Evolutionary conservation across 306 rosid species (phyloP).

Genomic region (Cucurbita ficifolia): DNA sequence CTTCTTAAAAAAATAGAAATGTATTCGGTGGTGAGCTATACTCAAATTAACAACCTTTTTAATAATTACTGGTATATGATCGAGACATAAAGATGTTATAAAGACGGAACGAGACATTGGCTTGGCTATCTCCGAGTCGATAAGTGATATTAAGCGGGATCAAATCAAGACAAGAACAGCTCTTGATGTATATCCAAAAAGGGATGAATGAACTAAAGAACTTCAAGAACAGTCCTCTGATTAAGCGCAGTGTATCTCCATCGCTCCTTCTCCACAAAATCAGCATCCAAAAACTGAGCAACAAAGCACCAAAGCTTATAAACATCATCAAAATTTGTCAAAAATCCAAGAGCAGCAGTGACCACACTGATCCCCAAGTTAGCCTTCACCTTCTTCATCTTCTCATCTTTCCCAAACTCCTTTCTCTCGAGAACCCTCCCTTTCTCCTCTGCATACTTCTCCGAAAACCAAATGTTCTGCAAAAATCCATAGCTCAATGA

Average conservation of each 20-base stretch:
- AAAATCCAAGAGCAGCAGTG: slow-evolving; percentile 75
- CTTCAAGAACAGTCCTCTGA: slow-evolving; percentile 57
- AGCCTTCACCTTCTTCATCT: slow-evolving; percentile 21
- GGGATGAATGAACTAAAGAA: neutral
- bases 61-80: too few relatives aligned
- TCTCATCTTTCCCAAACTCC: slow-evolving; percentile 15
- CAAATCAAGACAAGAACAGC: too few relatives aligned
- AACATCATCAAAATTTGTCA: slow-evolving; percentile 60
- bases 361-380: slow-evolving; percentile 60
- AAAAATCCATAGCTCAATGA: slow-evolving; percentile 70
- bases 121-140: too few relatives aligned
- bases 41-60: too few relatives aligned
- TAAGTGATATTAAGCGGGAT: too few relatives aligned
- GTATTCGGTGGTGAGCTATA: too few relatives aligned
- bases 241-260: slow-evolving; percentile 91
- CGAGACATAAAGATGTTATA: too few relatives aligned
- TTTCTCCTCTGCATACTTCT: slow-evolving; percentile 56
- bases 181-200: too few relatives aligned
- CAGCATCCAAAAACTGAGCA: slow-evolving; percentile 85
- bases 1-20: too few relatives aligned
- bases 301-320: slow-evolving; percentile 83
- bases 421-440: slow-evolving; percentile 34
- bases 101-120: too few relatives aligned
- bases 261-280: slow-evolving; percentile 84
- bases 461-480: slow-evolving; percentile 56